Conservation (phyloP, 2,329 filamentous ascomycete genomes). For the Exophiala bonariae region DNA sequence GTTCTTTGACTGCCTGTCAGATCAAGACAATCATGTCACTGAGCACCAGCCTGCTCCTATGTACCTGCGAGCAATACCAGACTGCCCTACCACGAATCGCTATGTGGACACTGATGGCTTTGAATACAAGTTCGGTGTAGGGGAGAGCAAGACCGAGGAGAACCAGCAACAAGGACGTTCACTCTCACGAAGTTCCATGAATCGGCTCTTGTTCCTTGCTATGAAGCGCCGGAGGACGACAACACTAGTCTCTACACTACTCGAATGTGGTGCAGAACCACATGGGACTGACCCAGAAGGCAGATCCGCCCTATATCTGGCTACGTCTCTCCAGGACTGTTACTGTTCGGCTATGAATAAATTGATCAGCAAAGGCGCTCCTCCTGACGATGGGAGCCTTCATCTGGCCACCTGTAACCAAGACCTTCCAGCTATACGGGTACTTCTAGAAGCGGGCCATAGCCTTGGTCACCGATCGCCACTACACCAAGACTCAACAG, state of each 20-base stretch:
- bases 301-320: conserved; percentile 5
- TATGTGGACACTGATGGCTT: conserved; percentile 1
- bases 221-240: too few species aligned
- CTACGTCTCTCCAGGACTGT: conserved; percentile 5
- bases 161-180: too few species aligned
- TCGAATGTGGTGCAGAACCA: too few species aligned
- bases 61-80: neutral
- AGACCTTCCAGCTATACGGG: conserved; percentile 8
- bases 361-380: conserved; percentile 4
- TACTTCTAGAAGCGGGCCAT: conserved; percentile 7
- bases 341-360: neutral
- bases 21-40: too few species aligned
- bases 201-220: too few species aligned
- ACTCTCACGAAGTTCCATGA: too few species aligned
- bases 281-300: neutral
- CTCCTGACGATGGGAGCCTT: conserved; percentile 8
- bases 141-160: too few species aligned
- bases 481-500: conserved; percentile 1
- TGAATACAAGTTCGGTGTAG: neutral
- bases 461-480: conserved; percentile 1
- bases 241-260: too few species aligned
- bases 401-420: conserved; percentile 9
- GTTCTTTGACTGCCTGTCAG: too few species aligned
- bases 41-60: too few species aligned
- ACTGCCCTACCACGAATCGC: neutral